Evolutionary conservation across 2,329 filamentous ascomycete species (phyloP), one percentile per base, ranked within the genome.

Genomic region (Penicillium sp.): DNA sequence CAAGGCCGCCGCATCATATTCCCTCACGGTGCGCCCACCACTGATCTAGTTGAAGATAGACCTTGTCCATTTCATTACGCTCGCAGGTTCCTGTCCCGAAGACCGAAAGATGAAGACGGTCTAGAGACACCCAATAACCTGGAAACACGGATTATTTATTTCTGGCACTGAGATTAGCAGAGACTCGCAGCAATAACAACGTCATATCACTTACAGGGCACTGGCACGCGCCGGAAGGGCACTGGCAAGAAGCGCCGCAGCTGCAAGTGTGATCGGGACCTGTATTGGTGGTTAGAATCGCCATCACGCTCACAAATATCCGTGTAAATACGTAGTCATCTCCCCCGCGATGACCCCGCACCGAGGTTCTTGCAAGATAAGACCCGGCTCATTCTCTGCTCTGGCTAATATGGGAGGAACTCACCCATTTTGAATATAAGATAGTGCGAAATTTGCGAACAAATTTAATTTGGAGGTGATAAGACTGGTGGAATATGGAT

Each of bases 201-300:
- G 33, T 27, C 23, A 35, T 25, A 35, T n/a, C 47, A 69, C 70
- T 53, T 71, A 74, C 73, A 33, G 70, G 70, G 72, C 73, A 75
- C 56, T 73, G 61, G 72, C 73, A 75, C 42, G 61, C 53, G 63
- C 73, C 73, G 61, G 73, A 65, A 61, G 73, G 73, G 69, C 73
- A 75, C 63, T 71, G 66, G 72, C 73, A 76, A 57, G 72, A 72
- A 64, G 67, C 55, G 59, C 74, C 74, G 65, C 73, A 75, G 68
- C 66, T 71, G 69, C 73, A 76, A 58, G 63, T 66, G 72, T 74
- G 73, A 55, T 71, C 71, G 60, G 62, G 59, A 65, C 61, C 64
- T 71, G 51, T 58, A 15, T 18, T 11, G 12, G 43, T 58, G 26
- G 57, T 61, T 46, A 66, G 54, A 41, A 53, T 31, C 12, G 29